Conservation (phyloP, 176 grass and related monocot genomes). For the Triticum turgidum region DNA sequence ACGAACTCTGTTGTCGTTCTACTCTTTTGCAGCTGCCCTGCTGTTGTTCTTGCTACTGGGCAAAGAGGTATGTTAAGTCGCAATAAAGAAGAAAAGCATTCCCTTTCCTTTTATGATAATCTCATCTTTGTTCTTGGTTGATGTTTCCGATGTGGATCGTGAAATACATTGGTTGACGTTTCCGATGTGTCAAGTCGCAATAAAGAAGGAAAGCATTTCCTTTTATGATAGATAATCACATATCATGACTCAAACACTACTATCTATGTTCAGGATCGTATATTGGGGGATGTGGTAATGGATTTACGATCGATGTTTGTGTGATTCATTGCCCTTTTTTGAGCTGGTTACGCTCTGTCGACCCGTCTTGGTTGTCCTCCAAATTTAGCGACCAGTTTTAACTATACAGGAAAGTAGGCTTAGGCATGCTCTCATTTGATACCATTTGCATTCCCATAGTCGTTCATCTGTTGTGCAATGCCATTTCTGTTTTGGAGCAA, state of each 20-base stretch:
- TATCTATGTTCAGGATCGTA: not conserved
- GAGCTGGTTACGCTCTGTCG: not conserved
- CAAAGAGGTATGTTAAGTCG: not conserved
- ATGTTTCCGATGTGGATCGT: not conserved
- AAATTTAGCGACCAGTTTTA: not conserved
- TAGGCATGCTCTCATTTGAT: not conserved
- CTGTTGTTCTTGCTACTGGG: not conserved
- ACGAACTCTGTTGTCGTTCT: not conserved
- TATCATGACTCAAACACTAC: too few species aligned
- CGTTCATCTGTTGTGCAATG: not conserved
- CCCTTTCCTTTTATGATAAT: not conserved
- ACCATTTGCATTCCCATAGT: not conserved
- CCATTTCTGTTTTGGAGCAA: not conserved
- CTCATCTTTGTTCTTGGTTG: not conserved
- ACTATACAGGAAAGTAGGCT: not conserved
- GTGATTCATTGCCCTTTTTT: not conserved
- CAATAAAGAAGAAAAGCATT: not conserved
- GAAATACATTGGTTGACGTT: not conserved
- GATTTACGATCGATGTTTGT: not conserved
- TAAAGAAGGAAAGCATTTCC: not conserved
- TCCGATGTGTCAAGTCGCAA: not conserved
- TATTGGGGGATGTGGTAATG: not conserved
- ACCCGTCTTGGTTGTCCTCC: not conserved
- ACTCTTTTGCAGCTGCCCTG: not conserved
- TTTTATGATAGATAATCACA: not conserved